phyloP scores from a whole-genome alignment of 345 rosid species.

The Hypericum androsaemum region DNA sequence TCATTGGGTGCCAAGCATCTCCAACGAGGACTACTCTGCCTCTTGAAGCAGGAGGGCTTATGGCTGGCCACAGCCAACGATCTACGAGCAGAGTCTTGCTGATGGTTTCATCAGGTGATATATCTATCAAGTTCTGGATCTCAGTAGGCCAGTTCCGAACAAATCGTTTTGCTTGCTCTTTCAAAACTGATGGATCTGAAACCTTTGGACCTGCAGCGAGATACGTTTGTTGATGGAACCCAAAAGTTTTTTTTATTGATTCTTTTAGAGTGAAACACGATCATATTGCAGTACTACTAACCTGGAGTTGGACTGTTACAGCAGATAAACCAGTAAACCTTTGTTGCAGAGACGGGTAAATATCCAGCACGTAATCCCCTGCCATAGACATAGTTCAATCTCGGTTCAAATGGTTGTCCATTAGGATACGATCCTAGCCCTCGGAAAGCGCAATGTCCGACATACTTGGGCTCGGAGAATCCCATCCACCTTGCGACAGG shows the following conservation, averaged over 20 bases:
- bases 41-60: conserved; percentile 55
- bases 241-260: too few species aligned
- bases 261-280: too few species aligned
- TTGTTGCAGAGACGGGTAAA: conserved; percentile 68
- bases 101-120: conserved; percentile 60
- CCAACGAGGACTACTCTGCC: conserved; percentile 63
- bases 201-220: conserved; percentile 54
- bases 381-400: conserved; percentile 66
- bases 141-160: conserved; percentile 56
- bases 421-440: conserved; percentile 59
- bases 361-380: conserved; percentile 79
- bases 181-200: conserved; percentile 52
- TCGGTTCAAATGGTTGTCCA: conserved; percentile 63
- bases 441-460: conserved; percentile 67
- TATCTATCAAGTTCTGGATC: conserved; percentile 46
- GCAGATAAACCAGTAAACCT: conserved; percentile 92
- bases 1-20: conserved; percentile 98
- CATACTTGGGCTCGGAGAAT: conserved; percentile 67
- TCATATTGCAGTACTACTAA: conserved; percentile 10
- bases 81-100: conserved; percentile 68
- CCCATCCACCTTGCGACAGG: conserved; percentile 85
- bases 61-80: conserved; percentile 78
- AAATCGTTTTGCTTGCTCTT: conserved; percentile 55
- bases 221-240: too few species aligned
- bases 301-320: conserved; percentile 78